Base-by-base conservation (phyloP, 2,329 filamentous ascomycete species). In the Bretziella fagacearum region DNA sequence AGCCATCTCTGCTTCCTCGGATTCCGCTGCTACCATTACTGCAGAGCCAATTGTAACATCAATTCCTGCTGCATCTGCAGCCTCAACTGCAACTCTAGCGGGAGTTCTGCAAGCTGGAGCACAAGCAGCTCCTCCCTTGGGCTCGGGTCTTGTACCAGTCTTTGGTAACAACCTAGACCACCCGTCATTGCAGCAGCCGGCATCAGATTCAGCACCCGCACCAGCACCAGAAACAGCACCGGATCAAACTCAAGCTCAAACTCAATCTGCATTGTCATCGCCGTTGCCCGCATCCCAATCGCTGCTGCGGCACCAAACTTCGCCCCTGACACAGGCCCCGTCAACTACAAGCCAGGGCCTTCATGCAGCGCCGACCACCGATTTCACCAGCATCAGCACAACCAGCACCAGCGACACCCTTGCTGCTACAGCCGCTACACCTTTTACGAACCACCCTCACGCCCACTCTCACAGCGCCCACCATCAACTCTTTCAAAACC, bases 101-200 rank as follows among this genome's bases (percentile, higher is more conserved):
- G 35, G 35, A 39, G 35, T 20, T 39, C 18, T 39, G 18, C 35
- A 39, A 39, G 40, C 23, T 27, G 25, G 22, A 25, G 22, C 15
- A 25, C 40, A 29, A 43, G 40, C 40, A n/a, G n/a, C n/a, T n/a
- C n/a, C n/a, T 30, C 22, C 13, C 15, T 32, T 29, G 40, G 40
- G 40, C 40, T 43, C 40, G 40, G 40, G 17, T 26, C 40, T 30
- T 43, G 13, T 43, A 30, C 40, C 26, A 43, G 20, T 30, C 40
- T 25, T 20, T 30, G 40, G n/a, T n/a, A n/a, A n/a, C 10, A 43
- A 30, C 40, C 23, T 26, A 43, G 25, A 25, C 8, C 40, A 43
- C 15, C 25, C 15, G 25, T 43, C 26, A 23, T 22, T 17, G 20
- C 44, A 29, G 27, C 23, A 15, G 23, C 22, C 39, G 20, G 15